Evolutionary conservation across 108 stramenopile genomes (phyloP).

Genomic region (Heterococcus sp.): DNA sequence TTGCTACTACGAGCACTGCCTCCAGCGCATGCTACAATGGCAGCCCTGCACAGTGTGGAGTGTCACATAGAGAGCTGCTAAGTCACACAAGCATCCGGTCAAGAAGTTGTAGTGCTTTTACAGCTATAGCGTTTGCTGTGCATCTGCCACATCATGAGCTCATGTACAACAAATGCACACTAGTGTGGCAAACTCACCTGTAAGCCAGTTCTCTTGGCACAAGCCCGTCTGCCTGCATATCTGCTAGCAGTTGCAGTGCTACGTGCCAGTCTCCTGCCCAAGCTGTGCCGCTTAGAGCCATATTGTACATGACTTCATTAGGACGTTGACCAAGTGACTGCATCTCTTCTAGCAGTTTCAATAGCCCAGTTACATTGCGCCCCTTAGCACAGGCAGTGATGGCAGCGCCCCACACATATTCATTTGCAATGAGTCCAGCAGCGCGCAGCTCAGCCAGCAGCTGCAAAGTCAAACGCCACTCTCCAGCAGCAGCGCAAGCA

Average conservation of each 20-base stretch:
- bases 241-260: slow-evolving; percentile 4
- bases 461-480: too few species aligned
- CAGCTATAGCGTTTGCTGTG: too few species aligned
- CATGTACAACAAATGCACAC: too few species aligned
- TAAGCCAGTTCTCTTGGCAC: background rate
- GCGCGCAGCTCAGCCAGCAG: background rate
- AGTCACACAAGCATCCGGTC: too few species aligned
- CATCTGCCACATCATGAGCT: too few species aligned
- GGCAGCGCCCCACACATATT: background rate
- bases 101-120: background rate
- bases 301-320: slow-evolving; percentile 2
- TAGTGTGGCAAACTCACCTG: too few species aligned
- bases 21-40: background rate
- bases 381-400: background rate
- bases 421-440: background rate
- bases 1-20: background rate
- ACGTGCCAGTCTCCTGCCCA: slow-evolving; percentile 15
- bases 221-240: slow-evolving; percentile 6
- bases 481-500: background rate
- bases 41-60: background rate
- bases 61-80: too few species aligned
- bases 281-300: slow-evolving; percentile 10
- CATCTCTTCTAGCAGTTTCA: slow-evolving; percentile 6
- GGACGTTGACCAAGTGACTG: slow-evolving; percentile 11
- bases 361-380: background rate